These are phyloP conservation scores for Rosa hybrid DNA, from an alignment of 331 rosid genomes.

Conservation along the genomic window DNA sequence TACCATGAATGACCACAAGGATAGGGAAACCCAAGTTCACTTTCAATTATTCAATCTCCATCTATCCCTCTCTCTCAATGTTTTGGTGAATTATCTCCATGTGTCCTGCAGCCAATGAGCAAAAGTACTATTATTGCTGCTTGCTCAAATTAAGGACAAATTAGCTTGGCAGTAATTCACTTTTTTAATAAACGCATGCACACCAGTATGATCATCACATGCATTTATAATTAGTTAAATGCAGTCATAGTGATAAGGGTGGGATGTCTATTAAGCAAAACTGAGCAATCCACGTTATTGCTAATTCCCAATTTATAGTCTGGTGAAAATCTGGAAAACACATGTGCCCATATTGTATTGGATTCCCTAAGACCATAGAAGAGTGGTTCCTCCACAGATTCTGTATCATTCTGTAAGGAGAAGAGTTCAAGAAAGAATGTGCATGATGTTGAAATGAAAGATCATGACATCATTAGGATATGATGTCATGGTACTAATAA, in stretches of 20 bases:
- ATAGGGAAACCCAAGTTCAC: neutral
- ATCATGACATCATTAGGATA: neutral
- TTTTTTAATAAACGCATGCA: neutral
- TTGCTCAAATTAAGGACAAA: neutral
- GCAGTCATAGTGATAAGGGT: neutral
- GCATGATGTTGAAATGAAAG: neutral
- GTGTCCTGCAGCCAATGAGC: neutral
- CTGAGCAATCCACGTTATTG: neutral
- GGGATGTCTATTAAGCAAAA: neutral
- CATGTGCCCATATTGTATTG: neutral
- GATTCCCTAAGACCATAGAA: neutral
- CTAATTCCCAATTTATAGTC: neutral
- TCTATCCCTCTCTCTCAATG: neutral
- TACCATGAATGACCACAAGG: neutral
- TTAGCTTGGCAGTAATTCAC: neutral
- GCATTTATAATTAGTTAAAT: neutral
- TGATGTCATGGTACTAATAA: conserved; percentile 1
- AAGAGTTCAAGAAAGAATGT: neutral
- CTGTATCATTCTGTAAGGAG: neutral
- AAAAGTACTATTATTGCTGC: neutral
- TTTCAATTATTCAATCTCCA: neutral
- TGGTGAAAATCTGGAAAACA: neutral
- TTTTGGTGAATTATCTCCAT: neutral
- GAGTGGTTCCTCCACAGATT: neutral
- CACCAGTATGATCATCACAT: neutral